These are phyloP conservation scores for Fusarium goolgardi DNA, from an alignment of 2,329 filamentous ascomycete species.

Conservation along the genomic window DNA sequence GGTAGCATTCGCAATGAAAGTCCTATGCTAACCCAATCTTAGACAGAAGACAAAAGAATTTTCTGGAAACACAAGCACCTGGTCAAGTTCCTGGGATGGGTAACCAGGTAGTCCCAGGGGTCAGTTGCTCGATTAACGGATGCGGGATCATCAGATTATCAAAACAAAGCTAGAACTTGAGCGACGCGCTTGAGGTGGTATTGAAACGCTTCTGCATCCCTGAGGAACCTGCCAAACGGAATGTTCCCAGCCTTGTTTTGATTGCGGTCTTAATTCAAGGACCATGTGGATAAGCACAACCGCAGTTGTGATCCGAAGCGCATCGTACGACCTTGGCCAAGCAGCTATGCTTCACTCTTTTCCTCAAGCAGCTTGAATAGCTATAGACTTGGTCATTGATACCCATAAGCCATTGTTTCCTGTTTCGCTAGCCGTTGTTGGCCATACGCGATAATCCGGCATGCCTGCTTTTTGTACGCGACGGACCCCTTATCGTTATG, in stretches of 20 bases:
- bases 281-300: neutral
- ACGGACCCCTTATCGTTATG: neutral
- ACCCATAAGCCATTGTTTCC: neutral
- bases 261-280: neutral
- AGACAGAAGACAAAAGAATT: neutral
- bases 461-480: neutral
- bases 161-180: neutral
- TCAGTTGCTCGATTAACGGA: slow-evolving; percentile 3
- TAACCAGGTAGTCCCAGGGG: neutral
- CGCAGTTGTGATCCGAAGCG: neutral
- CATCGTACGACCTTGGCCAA: neutral
- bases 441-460: neutral
- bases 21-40: neutral
- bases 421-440: neutral
- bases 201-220: neutral
- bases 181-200: neutral
- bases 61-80: neutral
- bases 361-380: neutral
- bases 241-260: neutral
- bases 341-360: neutral
- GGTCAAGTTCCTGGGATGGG: neutral
- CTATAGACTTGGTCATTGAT: neutral
- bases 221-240: neutral
- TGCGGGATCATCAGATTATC: neutral
- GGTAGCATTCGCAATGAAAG: neutral